Evolutionary conservation across 2,329 filamentous ascomycete genomes (phyloP), one percentile per base, ranked within the genome.

Genomic region (Immersiporthe knoxdaviesiana): DNA sequence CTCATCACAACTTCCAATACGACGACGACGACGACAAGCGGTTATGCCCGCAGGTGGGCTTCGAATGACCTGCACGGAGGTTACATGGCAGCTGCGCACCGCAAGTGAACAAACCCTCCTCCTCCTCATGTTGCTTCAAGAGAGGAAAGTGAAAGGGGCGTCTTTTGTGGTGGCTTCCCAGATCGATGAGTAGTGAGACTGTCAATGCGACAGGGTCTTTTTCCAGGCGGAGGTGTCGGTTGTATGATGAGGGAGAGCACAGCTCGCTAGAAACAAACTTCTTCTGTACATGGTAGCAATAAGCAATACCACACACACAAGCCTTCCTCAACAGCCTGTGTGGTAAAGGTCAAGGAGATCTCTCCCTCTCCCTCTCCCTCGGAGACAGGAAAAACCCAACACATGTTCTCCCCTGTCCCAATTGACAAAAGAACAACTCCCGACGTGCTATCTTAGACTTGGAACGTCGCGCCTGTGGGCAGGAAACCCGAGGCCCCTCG

Each of bases 1-100:
- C 50, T 69, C 58, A 30, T 69, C 18, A 67, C 44, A 16, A 64
- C 39, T 21, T 32, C 52, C 14, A 65, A 44, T 41, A 65, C 30
- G 21, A 63, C 60, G 30, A 63, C 60, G 39, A 47, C 60, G 21
- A 63, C 60, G 30, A 63, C 60, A 24, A 47, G 39, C 4, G 18
- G 6, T 12, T 10, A 39, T 6, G 6, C 5, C 4, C 39, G 37
- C 39, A 37, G 60, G 18, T 30, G 37, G 41, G 39, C 11, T 35
- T 5, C 27, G 8, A 2, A 16, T 24, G 60, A 63, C 24, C 12
- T 63, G 60, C 41, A 63, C 39, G 41, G 37, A 41, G 35, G 24
- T 50, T 4, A 4, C 8, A 30, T 30, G 24, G 16, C 32, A 27
- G 16, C 16, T 12, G n/a, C 52, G 16, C 12, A 18, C 52, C 18